phyloP scores from a whole-genome alignment of 208 protist genomes.

The Trypanosoma melophagium region DNA sequence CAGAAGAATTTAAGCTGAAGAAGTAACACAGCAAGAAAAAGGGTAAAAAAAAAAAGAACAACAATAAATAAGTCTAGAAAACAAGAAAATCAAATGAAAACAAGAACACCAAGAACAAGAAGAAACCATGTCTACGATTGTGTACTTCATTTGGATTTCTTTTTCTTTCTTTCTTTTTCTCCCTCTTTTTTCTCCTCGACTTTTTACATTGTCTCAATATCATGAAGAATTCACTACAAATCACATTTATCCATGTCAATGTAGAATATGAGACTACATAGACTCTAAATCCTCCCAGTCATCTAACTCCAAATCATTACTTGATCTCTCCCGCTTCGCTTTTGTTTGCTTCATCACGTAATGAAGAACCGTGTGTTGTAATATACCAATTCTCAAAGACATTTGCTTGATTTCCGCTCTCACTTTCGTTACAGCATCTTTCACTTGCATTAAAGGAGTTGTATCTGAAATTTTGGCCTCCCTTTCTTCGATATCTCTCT shows the following conservation, averaged over 20 bases:
- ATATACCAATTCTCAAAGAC: conserved; percentile 85
- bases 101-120: too few relatives aligned
- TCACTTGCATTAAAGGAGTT: conserved; percentile 87
- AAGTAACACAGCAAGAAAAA: not conserved
- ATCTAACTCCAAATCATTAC: conserved; percentile 15
- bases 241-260: too few relatives aligned
- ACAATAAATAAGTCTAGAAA: conserved; percentile 15
- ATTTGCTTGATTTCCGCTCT: conserved; percentile 88
- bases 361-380: conserved; percentile 88
- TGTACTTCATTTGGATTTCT: too few relatives aligned
- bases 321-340: conserved; percentile 52
- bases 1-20: too few relatives aligned
- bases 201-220: not conserved
- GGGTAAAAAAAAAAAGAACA: conserved; percentile 24
- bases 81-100: not conserved
- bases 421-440: conserved; percentile 85
- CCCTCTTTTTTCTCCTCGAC: conserved; percentile 20
- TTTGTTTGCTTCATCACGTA: conserved; percentile 83
- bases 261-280: conserved; percentile 16
- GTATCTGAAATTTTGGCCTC: conserved; percentile 88
- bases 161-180: conserved; percentile 1
- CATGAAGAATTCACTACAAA: conserved; percentile 4
- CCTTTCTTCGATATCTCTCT: conserved; percentile 82
- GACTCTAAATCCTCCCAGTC: conserved; percentile 27
- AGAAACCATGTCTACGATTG: too few relatives aligned